These are phyloP conservation scores for Actinidia polygama DNA, from an alignment of 179 eudicot genomes.

Conservation along the genomic window DNA sequence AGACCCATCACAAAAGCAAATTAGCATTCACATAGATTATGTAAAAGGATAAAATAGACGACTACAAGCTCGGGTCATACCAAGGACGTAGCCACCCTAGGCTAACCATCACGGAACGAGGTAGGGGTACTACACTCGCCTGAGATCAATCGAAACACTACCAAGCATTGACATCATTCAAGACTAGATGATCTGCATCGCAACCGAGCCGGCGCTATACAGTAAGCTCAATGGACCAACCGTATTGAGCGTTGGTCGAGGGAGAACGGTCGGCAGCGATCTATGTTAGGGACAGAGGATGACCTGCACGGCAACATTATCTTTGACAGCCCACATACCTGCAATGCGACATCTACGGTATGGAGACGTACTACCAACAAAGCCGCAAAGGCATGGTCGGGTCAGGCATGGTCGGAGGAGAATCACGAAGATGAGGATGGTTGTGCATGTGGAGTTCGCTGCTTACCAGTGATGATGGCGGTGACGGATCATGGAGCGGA, in stretches of 20 bases:
- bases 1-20: not conserved
- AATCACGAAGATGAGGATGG: not conserved
- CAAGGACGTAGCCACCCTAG: no score
- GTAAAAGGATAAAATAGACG: no score
- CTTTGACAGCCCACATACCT: constrained; percentile 95
- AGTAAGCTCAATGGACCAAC: no score
- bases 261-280: constrained; percentile 74
- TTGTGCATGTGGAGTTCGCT: constrained; percentile 5
- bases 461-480: constrained; percentile 73
- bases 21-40: not conserved
- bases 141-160: not conserved
- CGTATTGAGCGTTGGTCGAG: constrained; percentile 75
- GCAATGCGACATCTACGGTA: constrained; percentile 84
- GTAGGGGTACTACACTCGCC: no score
- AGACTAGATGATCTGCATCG: constrained; percentile 62
- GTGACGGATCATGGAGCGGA: constrained; percentile 53
- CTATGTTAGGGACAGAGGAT: constrained; percentile 90
- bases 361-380: not conserved
- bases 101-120: no score
- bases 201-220: no score
- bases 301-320: constrained; percentile 86
- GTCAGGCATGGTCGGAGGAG: no score
- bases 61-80: no score
- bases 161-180: constrained; percentile 66
- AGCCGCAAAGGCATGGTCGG: no score